These are phyloP conservation scores for Neonectria coccinea DNA, from an alignment of 2,329 filamentous ascomycete species.

Conservation along the genomic window DNA sequence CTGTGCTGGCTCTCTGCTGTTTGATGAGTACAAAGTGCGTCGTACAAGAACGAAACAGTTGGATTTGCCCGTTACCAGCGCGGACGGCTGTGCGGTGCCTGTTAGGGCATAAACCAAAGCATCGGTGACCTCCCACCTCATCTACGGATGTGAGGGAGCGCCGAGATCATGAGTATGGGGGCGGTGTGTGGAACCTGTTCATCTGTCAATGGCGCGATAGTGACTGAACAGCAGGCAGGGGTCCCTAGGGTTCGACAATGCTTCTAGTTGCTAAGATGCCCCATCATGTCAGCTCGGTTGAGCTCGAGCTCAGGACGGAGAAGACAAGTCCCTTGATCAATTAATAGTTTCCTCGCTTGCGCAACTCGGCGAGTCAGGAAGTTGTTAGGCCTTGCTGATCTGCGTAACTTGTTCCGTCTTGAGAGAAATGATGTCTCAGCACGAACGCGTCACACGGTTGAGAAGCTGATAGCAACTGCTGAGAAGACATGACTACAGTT, in stretches of 20 bases:
- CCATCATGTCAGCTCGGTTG: conserved; percentile 1
- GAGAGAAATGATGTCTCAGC: neutral
- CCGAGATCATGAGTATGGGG: conserved; percentile 25
- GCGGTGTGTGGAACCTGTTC: conserved; percentile 29
- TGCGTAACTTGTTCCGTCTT: neutral
- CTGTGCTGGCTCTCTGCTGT: conserved; percentile 9
- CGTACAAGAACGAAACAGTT: conserved; percentile 11
- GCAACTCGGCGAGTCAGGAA: neutral
- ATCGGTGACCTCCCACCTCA: conserved; percentile 13
- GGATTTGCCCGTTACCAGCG: conserved; percentile 2
- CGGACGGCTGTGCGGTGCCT: neutral
- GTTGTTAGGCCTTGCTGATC: neutral
- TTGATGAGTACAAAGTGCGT: neutral
- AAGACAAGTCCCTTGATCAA: neutral
- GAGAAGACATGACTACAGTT: neutral
- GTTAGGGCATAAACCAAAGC: conserved; percentile 9
- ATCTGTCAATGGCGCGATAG: conserved; percentile 29
- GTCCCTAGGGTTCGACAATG: conserved; percentile 20
- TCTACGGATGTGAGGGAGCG: conserved; percentile 13
- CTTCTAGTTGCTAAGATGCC: conserved; percentile 12
- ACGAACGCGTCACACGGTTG: neutral
- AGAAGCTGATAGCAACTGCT: neutral
- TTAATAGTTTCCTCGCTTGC: neutral
- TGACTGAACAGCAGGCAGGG: conserved; percentile 23
- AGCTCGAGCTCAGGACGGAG: neutral